Conservation (phyloP, 164 flowering plant genomes). For the Chimonanthus praecox region DNA sequence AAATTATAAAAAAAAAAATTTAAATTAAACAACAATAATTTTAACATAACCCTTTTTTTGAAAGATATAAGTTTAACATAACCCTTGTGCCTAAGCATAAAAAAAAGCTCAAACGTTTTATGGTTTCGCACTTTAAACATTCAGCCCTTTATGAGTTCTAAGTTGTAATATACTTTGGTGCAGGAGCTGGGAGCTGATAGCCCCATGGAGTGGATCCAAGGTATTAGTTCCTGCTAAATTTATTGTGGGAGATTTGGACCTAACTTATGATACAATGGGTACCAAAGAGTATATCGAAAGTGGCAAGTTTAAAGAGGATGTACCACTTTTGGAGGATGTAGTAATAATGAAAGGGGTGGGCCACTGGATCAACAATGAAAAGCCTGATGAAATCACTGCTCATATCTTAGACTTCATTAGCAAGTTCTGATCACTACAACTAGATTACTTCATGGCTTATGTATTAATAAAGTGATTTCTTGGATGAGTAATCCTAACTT, state of each 20-base stretch:
- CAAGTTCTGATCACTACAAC: neutral
- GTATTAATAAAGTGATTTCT: neutral
- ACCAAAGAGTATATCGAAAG: slow-evolving; percentile 4
- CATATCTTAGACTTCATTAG: slow-evolving; percentile 9
- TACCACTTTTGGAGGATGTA: slow-evolving; percentile 11
- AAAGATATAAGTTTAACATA: no score
- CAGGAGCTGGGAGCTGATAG: slow-evolving; percentile 51
- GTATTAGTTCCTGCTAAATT: slow-evolving; percentile 25
- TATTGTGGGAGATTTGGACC: slow-evolving; percentile 30
- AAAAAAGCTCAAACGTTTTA: no score
- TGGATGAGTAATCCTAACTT: no score
- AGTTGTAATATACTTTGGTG: neutral
- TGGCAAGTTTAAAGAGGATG: slow-evolving; percentile 18
- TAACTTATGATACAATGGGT: slow-evolving; percentile 24
- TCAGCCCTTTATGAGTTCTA: no score
- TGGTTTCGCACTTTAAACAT: no score
- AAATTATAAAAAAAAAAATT: no score
- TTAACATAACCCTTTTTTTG: no score
- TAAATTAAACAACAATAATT: no score
- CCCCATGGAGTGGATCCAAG: slow-evolving; percentile 45
- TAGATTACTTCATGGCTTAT: neutral
- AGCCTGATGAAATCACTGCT: slow-evolving; percentile 6
- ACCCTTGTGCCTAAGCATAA: no score
- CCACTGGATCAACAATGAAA: slow-evolving; percentile 14
- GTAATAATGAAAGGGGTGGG: slow-evolving; percentile 11